Evolutionary conservation across 108 stramenopile genomes (phyloP).

Genomic region (Asterionellopsis glacialis): DNA sequence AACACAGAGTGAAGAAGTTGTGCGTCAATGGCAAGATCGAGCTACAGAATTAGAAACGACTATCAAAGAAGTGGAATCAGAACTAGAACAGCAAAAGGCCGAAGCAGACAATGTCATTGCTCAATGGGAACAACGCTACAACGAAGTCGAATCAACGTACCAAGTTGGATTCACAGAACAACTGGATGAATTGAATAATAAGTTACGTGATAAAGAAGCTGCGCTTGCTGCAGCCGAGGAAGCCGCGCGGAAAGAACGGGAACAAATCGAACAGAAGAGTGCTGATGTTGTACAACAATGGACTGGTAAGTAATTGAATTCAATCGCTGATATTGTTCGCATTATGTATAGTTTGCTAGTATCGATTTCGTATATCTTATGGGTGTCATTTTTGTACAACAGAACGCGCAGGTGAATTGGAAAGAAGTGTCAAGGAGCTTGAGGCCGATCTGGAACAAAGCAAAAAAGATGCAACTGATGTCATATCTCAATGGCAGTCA

Average conservation of each 20-base stretch:
- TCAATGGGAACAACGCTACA: constrained; percentile 45
- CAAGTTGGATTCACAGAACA: not conserved
- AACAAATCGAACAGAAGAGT: no score
- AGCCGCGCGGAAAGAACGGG: no score
- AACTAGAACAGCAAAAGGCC: constrained; percentile 44
- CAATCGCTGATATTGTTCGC: no score
- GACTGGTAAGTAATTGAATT: no score
- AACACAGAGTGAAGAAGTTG: constrained; percentile 16
- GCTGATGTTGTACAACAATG: no score
- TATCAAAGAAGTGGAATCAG: constrained; percentile 23
- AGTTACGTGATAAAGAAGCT: no score
- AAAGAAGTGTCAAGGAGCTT: constrained; percentile 23
- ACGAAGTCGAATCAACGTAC: constrained; percentile 11
- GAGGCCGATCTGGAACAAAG: constrained; percentile 29
- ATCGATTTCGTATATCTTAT: no score
- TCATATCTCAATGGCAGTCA: constrained; percentile 62
- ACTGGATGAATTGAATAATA: no score
- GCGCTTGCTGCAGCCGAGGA: no score
- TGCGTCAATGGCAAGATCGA: constrained; percentile 9
- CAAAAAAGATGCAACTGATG: constrained; percentile 48
- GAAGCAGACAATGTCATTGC: constrained; percentile 55
- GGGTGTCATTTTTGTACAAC: not conserved
- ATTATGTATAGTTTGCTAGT: no score
- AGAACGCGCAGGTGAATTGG: constrained; percentile 38
- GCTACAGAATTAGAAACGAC: constrained; percentile 29